phyloP scores from a whole-genome alignment of 768 basidiomycete species.

The Xerocomus brunneocitrinus region DNA sequence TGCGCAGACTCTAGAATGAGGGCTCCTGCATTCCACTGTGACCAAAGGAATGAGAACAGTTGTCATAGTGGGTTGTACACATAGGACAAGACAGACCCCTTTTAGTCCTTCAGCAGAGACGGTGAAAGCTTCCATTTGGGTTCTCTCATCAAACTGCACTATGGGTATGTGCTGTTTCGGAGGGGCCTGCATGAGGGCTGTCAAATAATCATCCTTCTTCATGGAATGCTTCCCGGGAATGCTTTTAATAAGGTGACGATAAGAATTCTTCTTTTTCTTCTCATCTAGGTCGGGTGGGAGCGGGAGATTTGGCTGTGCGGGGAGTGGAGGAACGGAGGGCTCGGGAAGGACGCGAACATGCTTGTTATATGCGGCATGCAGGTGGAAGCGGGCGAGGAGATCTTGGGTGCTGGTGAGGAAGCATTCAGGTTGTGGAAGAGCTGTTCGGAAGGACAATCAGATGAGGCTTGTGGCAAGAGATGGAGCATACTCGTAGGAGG shows the following conservation, averaged over 20 bases:
- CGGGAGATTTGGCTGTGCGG: constrained; percentile 32
- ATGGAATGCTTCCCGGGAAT: constrained; percentile 76
- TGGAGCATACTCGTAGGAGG: constrained; percentile 30
- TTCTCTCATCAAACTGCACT: constrained; percentile 56
- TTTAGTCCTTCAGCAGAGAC: constrained; percentile 70
- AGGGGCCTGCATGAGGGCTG: constrained; percentile 59
- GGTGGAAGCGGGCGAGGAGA: constrained; percentile 65
- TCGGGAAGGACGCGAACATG: constrained; percentile 58
- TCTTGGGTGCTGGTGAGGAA: constrained; percentile 74
- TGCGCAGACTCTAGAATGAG: constrained; percentile 66
- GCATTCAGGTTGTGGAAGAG: constrained; percentile 31
- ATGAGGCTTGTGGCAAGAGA: constrained; percentile 2
- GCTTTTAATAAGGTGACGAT: constrained; percentile 72
- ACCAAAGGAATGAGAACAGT: constrained; percentile 9
- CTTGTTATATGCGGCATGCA: constrained; percentile 74
- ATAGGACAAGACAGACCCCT: constrained; percentile 51
- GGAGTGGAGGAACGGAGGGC: constrained; percentile 19
- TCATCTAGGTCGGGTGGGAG: constrained; percentile 55
- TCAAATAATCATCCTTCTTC: constrained; percentile 75
- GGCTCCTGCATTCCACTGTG: constrained; percentile 62
- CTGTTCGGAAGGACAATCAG: constrained; percentile 22
- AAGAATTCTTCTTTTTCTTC: constrained; percentile 71
- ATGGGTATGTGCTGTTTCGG: constrained; percentile 68
- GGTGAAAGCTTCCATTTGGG: constrained; percentile 68
- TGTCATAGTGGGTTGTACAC: constrained; percentile 4